Percentiles rank a stretch among this genome's conserved stretches.
These are phyloP conservation scores for Chamaenerion angustifolium DNA, from an alignment of 345 rosid genomes.

Conservation along the genomic window DNA sequence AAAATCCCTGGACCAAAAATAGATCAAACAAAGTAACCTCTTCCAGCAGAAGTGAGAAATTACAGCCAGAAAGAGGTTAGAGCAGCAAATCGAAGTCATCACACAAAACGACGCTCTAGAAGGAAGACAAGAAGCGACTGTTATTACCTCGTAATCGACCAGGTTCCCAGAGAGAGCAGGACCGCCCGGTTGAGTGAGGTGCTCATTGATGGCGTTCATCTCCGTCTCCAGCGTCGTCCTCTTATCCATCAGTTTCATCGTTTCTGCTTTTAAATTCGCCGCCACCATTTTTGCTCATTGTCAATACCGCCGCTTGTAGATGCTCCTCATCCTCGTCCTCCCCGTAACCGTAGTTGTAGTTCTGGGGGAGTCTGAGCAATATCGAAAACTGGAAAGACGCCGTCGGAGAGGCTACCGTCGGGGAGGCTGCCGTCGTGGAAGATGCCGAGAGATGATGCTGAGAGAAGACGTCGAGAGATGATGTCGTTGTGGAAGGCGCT, in stretches of 20 bases:
- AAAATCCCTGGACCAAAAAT: conserved; percentile 49
- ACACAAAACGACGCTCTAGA: neutral
- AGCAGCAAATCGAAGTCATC: neutral
- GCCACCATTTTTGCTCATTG: conserved; percentile 39
- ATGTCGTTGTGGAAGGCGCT: no score
- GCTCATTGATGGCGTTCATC: conserved; percentile 58
- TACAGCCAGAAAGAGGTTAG: neutral
- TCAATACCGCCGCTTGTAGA: no score
- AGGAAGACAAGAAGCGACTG: neutral
- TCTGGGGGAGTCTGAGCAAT: no score
- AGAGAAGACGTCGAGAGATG: no score
- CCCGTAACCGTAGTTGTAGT: neutral
- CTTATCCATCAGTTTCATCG: conserved; percentile 63
- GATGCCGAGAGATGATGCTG: no score
- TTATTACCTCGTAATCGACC: conserved; percentile 57
- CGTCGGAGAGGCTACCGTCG: no score
- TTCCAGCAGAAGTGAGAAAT: neutral
- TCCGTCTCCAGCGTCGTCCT: conserved; percentile 53
- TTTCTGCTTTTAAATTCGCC: conserved; percentile 67
- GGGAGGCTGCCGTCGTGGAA: no score
- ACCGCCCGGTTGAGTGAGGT: conserved; percentile 63
- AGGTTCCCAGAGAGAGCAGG: conserved; percentile 88
- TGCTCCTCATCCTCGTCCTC: neutral
- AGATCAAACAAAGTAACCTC: neutral
- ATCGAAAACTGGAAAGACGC: no score